Base-by-base conservation (phyloP, 441 rosid genomes). In the Pelargonium australe region DNA sequence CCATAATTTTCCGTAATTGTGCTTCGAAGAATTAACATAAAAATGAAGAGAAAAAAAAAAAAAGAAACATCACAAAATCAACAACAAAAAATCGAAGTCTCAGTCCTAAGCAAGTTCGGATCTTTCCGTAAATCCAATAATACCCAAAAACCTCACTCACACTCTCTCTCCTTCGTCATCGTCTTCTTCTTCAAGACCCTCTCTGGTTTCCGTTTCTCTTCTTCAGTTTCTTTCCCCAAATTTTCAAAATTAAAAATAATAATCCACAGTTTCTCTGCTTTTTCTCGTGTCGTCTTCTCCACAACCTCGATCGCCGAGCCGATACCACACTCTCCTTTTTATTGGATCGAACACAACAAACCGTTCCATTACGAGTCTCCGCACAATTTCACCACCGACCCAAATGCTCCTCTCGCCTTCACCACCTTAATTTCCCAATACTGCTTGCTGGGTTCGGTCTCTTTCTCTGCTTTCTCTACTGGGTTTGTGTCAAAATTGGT, bases 91-190 rank as follows among this genome's bases (percentile, higher is more conserved):
- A 53, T 53, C 60, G 60, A 53, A 16, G 10, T 53, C 60, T 53
- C 60, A 53, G 60, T 53, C 60, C 60, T 6, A 19, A 53, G 20
- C 60, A 14, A 53, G 60, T 53, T 53, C 60, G 8, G 60, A 53
- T 53, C 60, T 53, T n/a, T 16, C 60, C 60, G 20, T 1, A 14
- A 53, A 53, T 14, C 60, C 51, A 13, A 45, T 11, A 13, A 45
- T 45, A 9, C 51, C 51, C 13, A 11, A 13, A 45, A 45, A 45
- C n/a, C 51, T 10, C 12, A 9, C 51, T 45, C 51, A n/a, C 60
- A 3, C 40, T 34, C 40, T 34, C 40, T 34, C 7, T 14, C 60
- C 16, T 19, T 16, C 60, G 60, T 16, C 60, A 16, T 16, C 60
- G 23, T 53, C 60, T 53, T 16, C 60, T 53, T 53, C 60, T 16